phyloP scores from a whole-genome alignment of 192 early-diverging fungal genomes.

The Umbelopsis vinacea region DNA sequence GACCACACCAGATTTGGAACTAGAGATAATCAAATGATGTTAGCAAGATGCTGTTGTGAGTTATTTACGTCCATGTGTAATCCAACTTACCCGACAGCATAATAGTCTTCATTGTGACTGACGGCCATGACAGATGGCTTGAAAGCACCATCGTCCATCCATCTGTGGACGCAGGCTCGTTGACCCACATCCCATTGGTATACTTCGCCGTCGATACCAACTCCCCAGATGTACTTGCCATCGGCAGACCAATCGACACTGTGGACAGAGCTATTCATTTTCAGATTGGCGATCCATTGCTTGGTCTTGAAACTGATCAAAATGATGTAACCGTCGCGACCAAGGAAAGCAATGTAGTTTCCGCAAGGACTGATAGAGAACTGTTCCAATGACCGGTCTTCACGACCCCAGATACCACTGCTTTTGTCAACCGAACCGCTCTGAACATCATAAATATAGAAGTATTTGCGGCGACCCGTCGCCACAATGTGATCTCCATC shows the following conservation, averaged over 20 bases:
- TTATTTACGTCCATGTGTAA: background rate
- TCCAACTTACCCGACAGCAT: conserved; percentile 78
- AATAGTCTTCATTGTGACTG: conserved; percentile 73
- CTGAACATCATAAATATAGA: conserved; percentile 87
- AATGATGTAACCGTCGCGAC: conserved; percentile 81
- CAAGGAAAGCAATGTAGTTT: conserved; percentile 77
- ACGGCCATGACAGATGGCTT: conserved; percentile 73
- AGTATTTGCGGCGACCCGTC: conserved; percentile 78
- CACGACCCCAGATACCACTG: conserved; percentile 72
- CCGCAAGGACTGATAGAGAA: conserved; percentile 73
- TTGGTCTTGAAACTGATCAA: conserved; percentile 79
- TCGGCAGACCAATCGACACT: conserved; percentile 81
- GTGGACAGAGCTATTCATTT: conserved; percentile 85
- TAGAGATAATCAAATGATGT: conserved; percentile 43
- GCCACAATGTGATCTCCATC: conserved; percentile 76
- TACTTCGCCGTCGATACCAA: conserved; percentile 82
- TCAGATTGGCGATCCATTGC: conserved; percentile 86
- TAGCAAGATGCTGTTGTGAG: background rate
- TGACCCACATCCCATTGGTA: conserved; percentile 88
- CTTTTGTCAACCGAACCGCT: conserved; percentile 70
- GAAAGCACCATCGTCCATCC: conserved; percentile 83
- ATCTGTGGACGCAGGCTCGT: conserved; percentile 76
- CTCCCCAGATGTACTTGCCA: conserved; percentile 74
- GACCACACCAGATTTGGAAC: conserved; percentile 84
- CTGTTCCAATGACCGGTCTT: conserved; percentile 75